phyloP scores from a whole-genome alignment of 768 basidiomycete species.

The Pisolithus orientalis region DNA sequence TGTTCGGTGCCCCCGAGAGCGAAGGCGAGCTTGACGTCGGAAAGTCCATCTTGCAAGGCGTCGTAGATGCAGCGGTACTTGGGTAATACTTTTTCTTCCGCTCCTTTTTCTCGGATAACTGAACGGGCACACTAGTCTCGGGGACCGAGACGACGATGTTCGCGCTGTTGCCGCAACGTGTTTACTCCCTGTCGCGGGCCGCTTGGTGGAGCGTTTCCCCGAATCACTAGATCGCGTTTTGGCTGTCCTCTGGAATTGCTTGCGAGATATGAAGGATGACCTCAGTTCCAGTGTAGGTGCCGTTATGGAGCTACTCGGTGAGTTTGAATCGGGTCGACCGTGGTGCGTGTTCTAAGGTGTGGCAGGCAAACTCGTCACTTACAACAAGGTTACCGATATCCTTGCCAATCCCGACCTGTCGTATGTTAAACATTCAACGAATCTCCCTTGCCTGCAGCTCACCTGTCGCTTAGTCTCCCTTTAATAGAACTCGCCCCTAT shows the following conservation, averaged over 20 bases:
- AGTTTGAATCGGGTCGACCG: constrained; percentile 11
- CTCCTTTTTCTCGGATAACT: not conserved
- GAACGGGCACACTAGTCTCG: constrained; percentile 47
- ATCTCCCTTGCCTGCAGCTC: constrained; percentile 1
- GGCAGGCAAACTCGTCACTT: constrained; percentile 76
- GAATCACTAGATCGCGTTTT: constrained; percentile 69
- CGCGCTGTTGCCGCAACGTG: constrained; percentile 92
- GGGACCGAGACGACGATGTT: constrained; percentile 93
- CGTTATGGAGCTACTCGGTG: constrained; percentile 96
- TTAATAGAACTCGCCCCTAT: constrained; percentile 80
- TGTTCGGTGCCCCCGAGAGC: constrained; percentile 45
- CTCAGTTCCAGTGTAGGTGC: constrained; percentile 93
- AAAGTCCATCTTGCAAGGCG: constrained; percentile 60
- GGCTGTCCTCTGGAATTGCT: constrained; percentile 83
- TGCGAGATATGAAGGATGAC: constrained; percentile 93
- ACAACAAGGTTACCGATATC: constrained; percentile 69
- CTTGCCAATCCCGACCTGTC: constrained; percentile 62
- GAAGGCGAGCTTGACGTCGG: constrained; percentile 37
- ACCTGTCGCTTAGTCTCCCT: constrained; percentile 48
- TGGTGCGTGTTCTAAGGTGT: constrained; percentile 2
- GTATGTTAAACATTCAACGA: constrained; percentile 41
- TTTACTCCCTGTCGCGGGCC: constrained; percentile 77
- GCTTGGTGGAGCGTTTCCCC: constrained; percentile 70
- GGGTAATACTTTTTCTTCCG: constrained; percentile 47
- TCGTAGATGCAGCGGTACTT: constrained; percentile 86